Evolutionary conservation across 306 rosid genomes (phyloP).

Genomic region (Cucumis cinereus): DNA sequence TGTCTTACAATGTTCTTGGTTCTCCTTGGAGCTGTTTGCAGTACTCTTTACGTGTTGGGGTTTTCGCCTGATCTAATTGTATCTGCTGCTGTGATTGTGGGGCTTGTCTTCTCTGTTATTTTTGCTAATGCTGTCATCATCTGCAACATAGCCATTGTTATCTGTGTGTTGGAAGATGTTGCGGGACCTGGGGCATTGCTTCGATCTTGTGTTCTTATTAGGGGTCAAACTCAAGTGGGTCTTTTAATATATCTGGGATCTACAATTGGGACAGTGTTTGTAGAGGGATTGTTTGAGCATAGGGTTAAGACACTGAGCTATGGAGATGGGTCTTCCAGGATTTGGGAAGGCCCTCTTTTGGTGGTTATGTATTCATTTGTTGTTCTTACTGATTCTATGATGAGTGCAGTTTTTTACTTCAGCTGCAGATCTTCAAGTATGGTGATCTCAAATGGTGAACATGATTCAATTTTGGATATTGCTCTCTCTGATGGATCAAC

Average conservation of each 20-base stretch:
- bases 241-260: slow-evolving; percentile 74
- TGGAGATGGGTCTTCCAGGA: slow-evolving; percentile 89
- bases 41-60: slow-evolving; percentile 46
- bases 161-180: slow-evolving; percentile 78
- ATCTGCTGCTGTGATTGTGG: slow-evolving; percentile 51
- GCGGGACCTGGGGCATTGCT: slow-evolving; percentile 87
- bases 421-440: slow-evolving; percentile 42
- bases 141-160: slow-evolving; percentile 67
- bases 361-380: slow-evolving; percentile 89
- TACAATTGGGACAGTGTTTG: slow-evolving; percentile 75
- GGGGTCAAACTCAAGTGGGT: slow-evolving; percentile 91
- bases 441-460: slow-evolving; percentile 29
- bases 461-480: slow-evolving; percentile 41
- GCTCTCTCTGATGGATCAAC: slow-evolving; percentile 36
- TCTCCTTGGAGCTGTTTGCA: slow-evolving; percentile 59
- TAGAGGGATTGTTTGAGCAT: slow-evolving; percentile 89
- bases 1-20: slow-evolving; percentile 60
- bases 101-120: slow-evolving; percentile 52
- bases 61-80: slow-evolving; percentile 33
- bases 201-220: slow-evolving; percentile 51
- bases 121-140: slow-evolving; percentile 80
- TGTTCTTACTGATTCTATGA: slow-evolving; percentile 80
- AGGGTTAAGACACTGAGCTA: slow-evolving; percentile 91
- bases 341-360: slow-evolving; percentile 99
- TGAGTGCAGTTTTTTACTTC: slow-evolving; percentile 75